Percentiles rank a stretch among this genome's conserved stretches.
Evolutionary conservation across 495 filamentous ascomycete species (phyloP).

Genomic region (Mytilinidion resinicola): DNA sequence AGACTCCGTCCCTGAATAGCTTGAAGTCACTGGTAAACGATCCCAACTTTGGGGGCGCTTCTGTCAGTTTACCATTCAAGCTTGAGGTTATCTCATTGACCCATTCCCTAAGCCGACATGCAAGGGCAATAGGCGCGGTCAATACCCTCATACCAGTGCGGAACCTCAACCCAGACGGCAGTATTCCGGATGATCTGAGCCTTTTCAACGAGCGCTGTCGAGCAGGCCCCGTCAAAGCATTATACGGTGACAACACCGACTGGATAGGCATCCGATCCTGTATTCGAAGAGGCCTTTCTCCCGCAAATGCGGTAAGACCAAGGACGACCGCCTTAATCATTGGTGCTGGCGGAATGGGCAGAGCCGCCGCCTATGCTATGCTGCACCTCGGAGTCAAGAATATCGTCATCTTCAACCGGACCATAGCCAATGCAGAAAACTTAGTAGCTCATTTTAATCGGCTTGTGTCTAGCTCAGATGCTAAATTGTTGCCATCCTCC

Average conservation of each 20-base stretch:
- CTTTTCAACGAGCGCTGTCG: constrained; percentile 60
- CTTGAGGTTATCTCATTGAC: constrained; percentile 62
- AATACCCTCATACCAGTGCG: constrained; percentile 76
- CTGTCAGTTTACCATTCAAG: constrained; percentile 70
- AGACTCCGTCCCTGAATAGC: constrained; percentile 56
- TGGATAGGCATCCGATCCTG: constrained; percentile 71
- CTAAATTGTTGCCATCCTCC: constrained; percentile 2
- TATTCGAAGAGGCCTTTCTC: constrained; percentile 68
- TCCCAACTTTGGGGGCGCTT: constrained; percentile 65
- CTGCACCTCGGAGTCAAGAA: constrained; percentile 70
- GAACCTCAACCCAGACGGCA: constrained; percentile 49
- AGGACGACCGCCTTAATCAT: constrained; percentile 66
- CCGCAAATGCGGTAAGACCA: constrained; percentile 67
- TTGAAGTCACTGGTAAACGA: constrained; percentile 57
- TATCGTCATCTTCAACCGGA: constrained; percentile 76
- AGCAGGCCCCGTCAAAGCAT: constrained; percentile 56
- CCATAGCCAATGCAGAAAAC: constrained; percentile 51
- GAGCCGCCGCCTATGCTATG: constrained; percentile 73
- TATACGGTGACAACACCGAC: constrained; percentile 82
- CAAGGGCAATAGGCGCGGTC: constrained; percentile 72
- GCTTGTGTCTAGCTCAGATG: constrained; percentile 10
- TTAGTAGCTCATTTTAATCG: constrained; percentile 67
- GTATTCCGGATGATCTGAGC: constrained; percentile 56
- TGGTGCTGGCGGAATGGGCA: constrained; percentile 76
- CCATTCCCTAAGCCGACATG: constrained; percentile 65